phyloP scores from a whole-genome alignment of 805 yeast genomes.

The Kockiozyma suomiensis region DNA sequence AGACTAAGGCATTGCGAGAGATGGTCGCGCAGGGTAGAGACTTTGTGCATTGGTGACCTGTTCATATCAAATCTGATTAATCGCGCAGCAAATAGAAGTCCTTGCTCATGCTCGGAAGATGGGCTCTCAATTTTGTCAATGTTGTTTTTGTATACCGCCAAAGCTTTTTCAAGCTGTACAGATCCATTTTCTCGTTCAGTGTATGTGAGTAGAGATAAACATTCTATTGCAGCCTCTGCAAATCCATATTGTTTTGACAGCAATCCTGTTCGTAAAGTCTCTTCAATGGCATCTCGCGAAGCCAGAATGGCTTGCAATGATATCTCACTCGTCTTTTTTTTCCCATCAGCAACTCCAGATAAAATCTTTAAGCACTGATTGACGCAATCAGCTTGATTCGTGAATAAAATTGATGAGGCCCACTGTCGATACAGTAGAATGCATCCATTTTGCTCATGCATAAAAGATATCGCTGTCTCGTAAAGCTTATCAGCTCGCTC shows the following conservation, averaged over 20 bases:
- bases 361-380: neutral
- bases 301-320: neutral
- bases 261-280: neutral
- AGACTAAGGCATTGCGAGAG: conserved; percentile 8
- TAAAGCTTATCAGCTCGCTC: conserved; percentile 11
- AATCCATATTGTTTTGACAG: neutral
- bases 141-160: neutral
- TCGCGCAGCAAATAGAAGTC: conserved; percentile 6
- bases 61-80: conserved; percentile 12
- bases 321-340: neutral
- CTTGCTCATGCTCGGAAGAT: neutral
- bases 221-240: conserved; percentile 15
- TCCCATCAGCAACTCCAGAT: neutral
- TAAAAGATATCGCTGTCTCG: conserved; percentile 1
- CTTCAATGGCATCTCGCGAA: neutral
- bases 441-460: conserved; percentile 4
- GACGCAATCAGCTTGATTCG: neutral
- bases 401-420: conserved; percentile 6
- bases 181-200: neutral
- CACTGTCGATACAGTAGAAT: conserved; percentile 15
- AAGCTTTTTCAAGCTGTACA: neutral
- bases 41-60: conserved; percentile 10
- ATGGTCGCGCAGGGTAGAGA: conserved; percentile 18
- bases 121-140: neutral
- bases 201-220: conserved; percentile 12